These are phyloP conservation scores for Lipomyces oligophaga DNA, from an alignment of 805 yeast species.

Conservation along the genomic window DNA sequence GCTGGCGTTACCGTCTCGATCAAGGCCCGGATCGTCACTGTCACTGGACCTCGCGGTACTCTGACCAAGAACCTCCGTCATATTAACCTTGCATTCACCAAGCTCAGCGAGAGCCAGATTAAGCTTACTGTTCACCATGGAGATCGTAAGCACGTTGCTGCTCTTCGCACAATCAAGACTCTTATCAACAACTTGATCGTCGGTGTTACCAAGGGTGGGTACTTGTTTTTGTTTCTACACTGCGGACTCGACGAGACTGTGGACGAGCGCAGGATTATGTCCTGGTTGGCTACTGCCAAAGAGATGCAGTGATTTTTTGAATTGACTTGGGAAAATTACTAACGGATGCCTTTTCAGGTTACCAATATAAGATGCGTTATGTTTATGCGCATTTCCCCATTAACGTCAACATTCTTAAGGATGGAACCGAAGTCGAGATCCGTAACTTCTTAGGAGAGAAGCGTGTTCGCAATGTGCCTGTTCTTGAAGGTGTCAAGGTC, in stretches of 20 bases:
- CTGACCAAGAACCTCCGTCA: constrained; percentile 87
- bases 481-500: constrained; percentile 84
- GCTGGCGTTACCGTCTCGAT: constrained; percentile 87
- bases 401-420: constrained; percentile 86
- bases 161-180: constrained; percentile 97
- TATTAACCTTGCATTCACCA: constrained; percentile 86
- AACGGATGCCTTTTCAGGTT: constrained; percentile 34
- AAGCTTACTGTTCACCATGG: constrained; percentile 95
- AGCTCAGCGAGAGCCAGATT: constrained; percentile 67
- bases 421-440: constrained; percentile 83
- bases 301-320: no score
- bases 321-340: no score
- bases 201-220: constrained; percentile 93
- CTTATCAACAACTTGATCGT: constrained; percentile 88
- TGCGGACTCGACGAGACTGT: neutral
- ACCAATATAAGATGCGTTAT: constrained; percentile 99
- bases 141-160: constrained; percentile 99
- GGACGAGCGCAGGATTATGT: no score
- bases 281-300: no score
- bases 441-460: constrained; percentile 99
- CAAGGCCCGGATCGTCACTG: constrained; percentile 86
- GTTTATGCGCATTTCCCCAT: constrained; percentile 99
- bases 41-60: constrained; percentile 97
- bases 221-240: neutral
- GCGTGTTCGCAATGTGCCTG: constrained; percentile 84